Conservation (phyloP, 2,329 filamentous ascomycete species). For the Paraphaeosphaeria sporulosa region DNA sequence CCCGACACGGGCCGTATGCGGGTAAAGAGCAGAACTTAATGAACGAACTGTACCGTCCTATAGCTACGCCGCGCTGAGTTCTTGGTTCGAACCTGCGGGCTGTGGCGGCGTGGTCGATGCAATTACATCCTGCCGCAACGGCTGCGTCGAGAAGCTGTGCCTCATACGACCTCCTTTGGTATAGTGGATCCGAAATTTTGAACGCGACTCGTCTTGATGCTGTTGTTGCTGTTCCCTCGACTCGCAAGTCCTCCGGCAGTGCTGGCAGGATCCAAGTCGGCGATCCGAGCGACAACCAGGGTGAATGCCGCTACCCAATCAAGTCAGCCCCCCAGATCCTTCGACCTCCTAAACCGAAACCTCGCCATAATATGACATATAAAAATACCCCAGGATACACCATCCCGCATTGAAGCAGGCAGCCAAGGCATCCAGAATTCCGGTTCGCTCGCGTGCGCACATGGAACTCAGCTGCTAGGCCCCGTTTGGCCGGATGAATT, state of each 20-base stretch:
- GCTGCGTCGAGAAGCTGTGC: not conserved
- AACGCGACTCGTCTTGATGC: not conserved
- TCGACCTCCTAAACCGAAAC: not conserved
- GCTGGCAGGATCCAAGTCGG: constrained; percentile 10
- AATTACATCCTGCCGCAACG: not conserved
- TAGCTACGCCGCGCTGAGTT: constrained; percentile 4
- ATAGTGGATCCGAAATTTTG: not conserved
- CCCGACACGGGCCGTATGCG: constrained; percentile 9
- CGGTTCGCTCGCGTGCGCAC: constrained; percentile 14
- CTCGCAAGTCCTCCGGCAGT: not conserved
- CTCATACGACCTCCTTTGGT: not conserved
- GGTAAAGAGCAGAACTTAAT: constrained; percentile 4
- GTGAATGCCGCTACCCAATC: not conserved
- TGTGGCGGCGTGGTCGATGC: constrained; percentile 4
- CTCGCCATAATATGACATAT: constrained; percentile 3
- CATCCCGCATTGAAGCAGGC: not conserved
- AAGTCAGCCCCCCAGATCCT: not conserved
- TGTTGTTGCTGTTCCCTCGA: not conserved
- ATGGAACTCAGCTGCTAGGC: constrained; percentile 4
- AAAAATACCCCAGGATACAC: not conserved
- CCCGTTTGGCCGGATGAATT: constrained; percentile 13
- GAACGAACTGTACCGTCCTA: not conserved
- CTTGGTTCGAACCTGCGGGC: not conserved
- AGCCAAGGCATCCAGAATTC: not conserved
- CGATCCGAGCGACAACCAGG: constrained; percentile 5